These are phyloP conservation scores for Penicillium tannophilum DNA, from an alignment of 495 filamentous ascomycete genomes.

Conservation along the genomic window DNA sequence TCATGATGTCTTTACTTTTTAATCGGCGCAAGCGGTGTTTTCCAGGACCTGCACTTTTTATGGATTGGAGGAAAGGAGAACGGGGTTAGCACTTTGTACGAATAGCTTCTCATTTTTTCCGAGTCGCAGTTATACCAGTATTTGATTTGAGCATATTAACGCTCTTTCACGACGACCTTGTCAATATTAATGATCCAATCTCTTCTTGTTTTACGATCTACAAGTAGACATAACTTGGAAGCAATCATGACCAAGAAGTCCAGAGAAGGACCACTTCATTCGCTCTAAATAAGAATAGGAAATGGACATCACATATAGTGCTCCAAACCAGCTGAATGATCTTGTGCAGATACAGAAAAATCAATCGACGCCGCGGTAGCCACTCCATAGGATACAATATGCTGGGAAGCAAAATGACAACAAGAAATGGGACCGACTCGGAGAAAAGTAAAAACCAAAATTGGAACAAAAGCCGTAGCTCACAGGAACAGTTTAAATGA, in stretches of 20 bases:
- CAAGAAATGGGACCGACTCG: conserved; percentile 1
- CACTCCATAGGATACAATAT: conserved; percentile 35
- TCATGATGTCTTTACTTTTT: neutral
- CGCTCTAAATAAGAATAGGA: conserved; percentile 16
- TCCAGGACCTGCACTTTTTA: neutral
- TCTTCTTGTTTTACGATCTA: neutral
- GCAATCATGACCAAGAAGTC: conserved; percentile 1
- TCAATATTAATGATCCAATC: conserved; percentile 17
- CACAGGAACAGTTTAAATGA: neutral
- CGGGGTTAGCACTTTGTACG: conserved; percentile 23
- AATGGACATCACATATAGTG: conserved; percentile 15
- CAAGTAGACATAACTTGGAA: neutral
- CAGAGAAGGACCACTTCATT: conserved; percentile 16
- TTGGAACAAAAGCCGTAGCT: conserved; percentile 18
- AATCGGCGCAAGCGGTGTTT: neutral
- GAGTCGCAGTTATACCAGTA: neutral
- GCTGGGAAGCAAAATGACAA: conserved; percentile 16
- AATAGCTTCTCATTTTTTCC: conserved; percentile 20
- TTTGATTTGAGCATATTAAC: neutral
- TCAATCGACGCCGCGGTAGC: conserved; percentile 31
- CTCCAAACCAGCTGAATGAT: conserved; percentile 22
- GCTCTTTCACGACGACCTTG: conserved; percentile 13
- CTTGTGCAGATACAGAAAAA: conserved; percentile 18
- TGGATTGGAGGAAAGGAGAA: conserved; percentile 1
- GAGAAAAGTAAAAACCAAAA: conserved; percentile 20